Conservation (phyloP, 257 asterid genomes). For the Jacaranda copaia region DNA sequence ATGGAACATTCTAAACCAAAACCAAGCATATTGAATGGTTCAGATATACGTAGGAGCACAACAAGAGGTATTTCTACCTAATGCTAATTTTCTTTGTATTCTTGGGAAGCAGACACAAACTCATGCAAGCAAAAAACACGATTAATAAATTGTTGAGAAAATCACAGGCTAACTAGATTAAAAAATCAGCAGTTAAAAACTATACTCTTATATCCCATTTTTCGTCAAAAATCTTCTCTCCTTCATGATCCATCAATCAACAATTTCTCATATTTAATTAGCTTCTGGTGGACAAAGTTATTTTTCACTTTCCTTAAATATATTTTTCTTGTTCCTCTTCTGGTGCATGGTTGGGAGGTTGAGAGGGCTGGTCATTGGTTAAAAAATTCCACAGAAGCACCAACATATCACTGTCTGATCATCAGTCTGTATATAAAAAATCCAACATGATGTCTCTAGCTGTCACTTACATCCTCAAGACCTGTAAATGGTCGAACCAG, state of each 20-base stretch:
- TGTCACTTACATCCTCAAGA: conserved; percentile 90
- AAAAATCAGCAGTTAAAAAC: background rate
- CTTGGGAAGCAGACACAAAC: background rate
- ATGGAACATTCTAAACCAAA: background rate
- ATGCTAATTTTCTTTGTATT: background rate
- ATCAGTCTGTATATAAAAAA: background rate
- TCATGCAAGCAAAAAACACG: background rate
- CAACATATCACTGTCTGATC: background rate
- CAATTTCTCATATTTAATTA: background rate
- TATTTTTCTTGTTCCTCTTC: background rate
- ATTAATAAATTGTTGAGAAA: background rate
- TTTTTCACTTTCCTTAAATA: background rate
- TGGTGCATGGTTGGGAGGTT: background rate
- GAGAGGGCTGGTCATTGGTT: no score
- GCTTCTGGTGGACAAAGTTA: background rate
- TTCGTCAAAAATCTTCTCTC: background rate
- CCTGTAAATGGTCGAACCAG: conserved; percentile 95
- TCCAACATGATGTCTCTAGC: background rate
- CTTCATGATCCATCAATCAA: background rate
- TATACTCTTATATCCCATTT: background rate
- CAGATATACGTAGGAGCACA: background rate
- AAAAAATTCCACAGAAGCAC: background rate
- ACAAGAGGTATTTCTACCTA: background rate
- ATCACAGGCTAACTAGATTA: background rate
- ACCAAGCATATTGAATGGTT: background rate